Base-by-base conservation (phyloP, 2,329 filamentous ascomycete genomes). In the Sclerotinia sclerotiorum region DNA sequence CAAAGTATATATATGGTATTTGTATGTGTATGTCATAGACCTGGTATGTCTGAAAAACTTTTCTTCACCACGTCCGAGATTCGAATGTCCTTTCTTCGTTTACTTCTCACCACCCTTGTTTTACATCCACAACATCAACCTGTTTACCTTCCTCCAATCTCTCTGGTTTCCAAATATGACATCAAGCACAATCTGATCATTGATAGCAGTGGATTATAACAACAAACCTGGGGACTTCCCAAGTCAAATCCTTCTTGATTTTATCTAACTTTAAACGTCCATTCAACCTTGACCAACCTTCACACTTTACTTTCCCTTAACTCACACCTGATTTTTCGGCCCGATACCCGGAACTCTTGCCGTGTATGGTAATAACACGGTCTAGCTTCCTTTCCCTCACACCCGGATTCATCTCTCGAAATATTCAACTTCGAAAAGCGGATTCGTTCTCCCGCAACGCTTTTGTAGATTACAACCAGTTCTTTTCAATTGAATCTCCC, bases 1-100 rank as follows among this genome's bases (percentile, higher is more conserved):
- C 58, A 62, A 62, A 46, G 29, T 51, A 62, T 7, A 32, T 17
- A 17, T n/a, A n/a, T n/a, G n/a, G n/a, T n/a, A n/a, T n/a, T n/a
- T n/a, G 11, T 35, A n/a, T 51, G n/a, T 62, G 15, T 49, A 62
- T 1, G 21, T 49, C 13, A 15, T 49, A 24, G 27, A 15, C 13
- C 58, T 3, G 29, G 46, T 35, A 51, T 27, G 21, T 51, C n/a
- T 17, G 5, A 51, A n/a, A 24, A 62, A 27, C 13, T 39, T 39
- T 39, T 51, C n/a, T 39, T 21, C 29, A 62, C 39, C 48, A n/a
- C 57, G 15, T 24, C 13, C 21, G 19, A 8, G 29, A 62, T 35
- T 49, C 32, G 46, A 39, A 39, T 51, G 5, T 15, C 4, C 46
- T 62, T 24, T 62, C 29, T 27, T 24, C 15, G 0, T 27, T 27